Base-by-base conservation (phyloP, 495 filamentous ascomycete genomes). In the Aspergillus wentii region DNA sequence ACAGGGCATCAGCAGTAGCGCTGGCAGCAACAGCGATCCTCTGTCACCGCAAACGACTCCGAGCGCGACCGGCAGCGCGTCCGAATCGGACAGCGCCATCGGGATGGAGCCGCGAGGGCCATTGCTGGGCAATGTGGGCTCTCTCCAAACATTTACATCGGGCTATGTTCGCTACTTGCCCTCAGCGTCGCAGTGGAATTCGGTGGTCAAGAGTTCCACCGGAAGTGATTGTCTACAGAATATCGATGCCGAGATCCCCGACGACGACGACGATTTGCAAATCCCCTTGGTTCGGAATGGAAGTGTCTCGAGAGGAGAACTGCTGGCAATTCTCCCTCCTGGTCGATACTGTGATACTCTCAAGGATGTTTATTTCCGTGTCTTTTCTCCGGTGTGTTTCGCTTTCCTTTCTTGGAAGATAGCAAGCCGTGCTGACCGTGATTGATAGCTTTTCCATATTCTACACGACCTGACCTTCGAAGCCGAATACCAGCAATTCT, bases 401-500 rank as follows among this genome's bases (percentile, higher is more conserved):
- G 22, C 22, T 11, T 25, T 25, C 6, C 22, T 25, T 25, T 25
- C 11, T n/a, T n/a, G n/a, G n/a, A n/a, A n/a, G n/a, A n/a, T n/a
- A n/a, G n/a, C n/a, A n/a, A 25, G 6, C 5, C 22, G 22, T 6
- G 4, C 26, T 29, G 11, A 29, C n/a, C n/a, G n/a, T 29, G 26
- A 29, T 5, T 10, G 11, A 29, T 3, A 59, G 59, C 44, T 67
- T 14, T 64, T 64, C 20, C 62, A 67, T 43, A 70, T 71, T 40
- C 56, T 74, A 6, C 69, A 72, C 35, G 69, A 71, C 35, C 50
- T 68, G 35, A 69, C 66, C 1, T 73, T 73, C 21, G 63, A 68
- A 21, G 56, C 63, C 4, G 65, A 73, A 23, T 73, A 71, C 46
- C 56, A 63, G 27, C 57, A 61, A 10, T 71, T 71, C 26, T 63